Evolutionary conservation across 148 eudicot genomes (phyloP), one percentile per base, ranked within the genome.

Genomic region (Arctostaphylos glauca): DNA sequence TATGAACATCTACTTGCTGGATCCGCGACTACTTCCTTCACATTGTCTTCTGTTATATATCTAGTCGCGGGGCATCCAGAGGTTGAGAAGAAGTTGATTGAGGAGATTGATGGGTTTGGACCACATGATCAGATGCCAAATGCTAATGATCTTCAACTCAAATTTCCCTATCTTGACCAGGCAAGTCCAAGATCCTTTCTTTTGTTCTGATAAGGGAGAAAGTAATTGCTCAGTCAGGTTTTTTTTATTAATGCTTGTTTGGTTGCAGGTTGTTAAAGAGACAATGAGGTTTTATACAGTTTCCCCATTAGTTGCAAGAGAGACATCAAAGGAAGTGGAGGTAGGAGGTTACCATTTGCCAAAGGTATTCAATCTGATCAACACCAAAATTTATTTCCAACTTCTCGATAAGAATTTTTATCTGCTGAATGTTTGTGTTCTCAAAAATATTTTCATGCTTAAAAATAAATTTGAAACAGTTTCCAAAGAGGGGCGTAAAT

Each of bases 131-230:
- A 53, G 49, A 80, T 87, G 62, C 99, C 94, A 49, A 89, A 88
- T 9, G 94, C 98, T 19, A 81, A 85, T 85, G 99, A 96, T 88
- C 99, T 96, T 84, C 94, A 89, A 21, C 77, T 84, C 81, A 91
- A 88, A 83, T 96, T 96, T 73, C 92, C 98, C 1, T 96, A 96
- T 87, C 86, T 95, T 67, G 98, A 94, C 85, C 96, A 92, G 95
- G 98, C 60, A 88, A 85, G 86, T 76, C 64, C 59, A 13, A 10
- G 18, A 54, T 31, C 19, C 9, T 81, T 54, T 16, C 2, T 6
- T n/a, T 55, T 12, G 44, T 81, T 2, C 10, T 6, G 9, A 13
- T 19, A 19, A 31, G 38, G 38, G 38, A 31, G 0, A 31, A 31
- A 31, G 38, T 31, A 31, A 31, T 31, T 31, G 38, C 38, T 31